Evolutionary conservation across 2,329 filamentous ascomycete genomes (phyloP).

Genomic region (Penicillium concentricum): DNA sequence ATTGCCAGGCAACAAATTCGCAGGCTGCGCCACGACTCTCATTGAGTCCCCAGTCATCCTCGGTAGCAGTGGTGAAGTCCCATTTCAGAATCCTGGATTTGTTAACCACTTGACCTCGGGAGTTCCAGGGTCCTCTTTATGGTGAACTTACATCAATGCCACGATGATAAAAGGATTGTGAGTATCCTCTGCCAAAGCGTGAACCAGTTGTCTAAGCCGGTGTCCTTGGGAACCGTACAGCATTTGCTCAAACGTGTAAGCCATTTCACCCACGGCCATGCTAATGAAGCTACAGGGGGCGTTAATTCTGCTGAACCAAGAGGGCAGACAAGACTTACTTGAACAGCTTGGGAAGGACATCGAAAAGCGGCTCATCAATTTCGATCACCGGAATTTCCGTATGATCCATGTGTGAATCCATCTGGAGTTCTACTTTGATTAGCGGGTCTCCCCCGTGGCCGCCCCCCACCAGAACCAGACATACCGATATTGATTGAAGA

Average conservation of each 20-base stretch:
- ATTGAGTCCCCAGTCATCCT: conserved; percentile 57
- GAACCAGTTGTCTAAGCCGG: conserved; percentile 39
- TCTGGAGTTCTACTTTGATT: background rate
- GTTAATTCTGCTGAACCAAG: background rate
- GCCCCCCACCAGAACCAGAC: background rate
- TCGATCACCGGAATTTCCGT: conserved; percentile 42
- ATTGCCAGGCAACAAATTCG: conserved; percentile 63
- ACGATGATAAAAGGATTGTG: conserved; percentile 46
- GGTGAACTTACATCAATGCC: conserved; percentile 51
- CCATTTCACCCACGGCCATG: conserved; percentile 40
- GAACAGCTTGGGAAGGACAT: conserved; percentile 42
- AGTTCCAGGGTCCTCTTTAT: background rate
- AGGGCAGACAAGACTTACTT: conserved; percentile 26
- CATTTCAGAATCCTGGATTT: conserved; percentile 54
- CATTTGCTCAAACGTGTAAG: conserved; percentile 48
- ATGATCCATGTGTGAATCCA: conserved; percentile 17
- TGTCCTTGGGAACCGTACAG: conserved; percentile 39
- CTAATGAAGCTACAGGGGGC: conserved; percentile 36
- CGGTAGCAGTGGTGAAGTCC: conserved; percentile 53
- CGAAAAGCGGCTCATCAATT: conserved; percentile 39
- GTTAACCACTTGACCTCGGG: background rate
- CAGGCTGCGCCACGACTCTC: conserved; percentile 58
- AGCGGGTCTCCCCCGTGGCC: background rate
- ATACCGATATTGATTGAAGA: background rate
- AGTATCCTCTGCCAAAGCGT: conserved; percentile 40